Evolutionary conservation across 1,284 basidiomycete species (phyloP).

Genomic region (Cryptococcus sp.): DNA sequence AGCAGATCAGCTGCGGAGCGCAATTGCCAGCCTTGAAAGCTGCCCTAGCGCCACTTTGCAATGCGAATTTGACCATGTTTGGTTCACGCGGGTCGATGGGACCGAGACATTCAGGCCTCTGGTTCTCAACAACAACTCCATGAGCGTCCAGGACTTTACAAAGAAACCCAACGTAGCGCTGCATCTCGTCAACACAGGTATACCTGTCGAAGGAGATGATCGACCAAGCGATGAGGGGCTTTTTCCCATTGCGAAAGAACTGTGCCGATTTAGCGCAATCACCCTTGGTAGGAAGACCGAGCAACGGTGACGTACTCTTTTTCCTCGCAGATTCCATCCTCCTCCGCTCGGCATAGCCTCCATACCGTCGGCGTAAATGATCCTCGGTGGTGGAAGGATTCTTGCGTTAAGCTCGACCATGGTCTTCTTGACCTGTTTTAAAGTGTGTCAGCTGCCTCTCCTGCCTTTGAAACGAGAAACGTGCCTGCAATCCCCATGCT

Average conservation of each 20-base stretch:
- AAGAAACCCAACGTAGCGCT: constrained; percentile 34
- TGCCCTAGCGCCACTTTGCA: constrained; percentile 36
- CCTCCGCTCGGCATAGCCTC: constrained; percentile 24
- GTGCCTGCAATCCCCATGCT: constrained; percentile 51
- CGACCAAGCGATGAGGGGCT: constrained; percentile 47
- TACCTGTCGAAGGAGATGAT: constrained; percentile 45
- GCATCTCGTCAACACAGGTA: constrained; percentile 32
- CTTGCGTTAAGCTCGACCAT: constrained; percentile 50
- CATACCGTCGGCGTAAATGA: constrained; percentile 36
- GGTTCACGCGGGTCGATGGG: constrained; percentile 33
- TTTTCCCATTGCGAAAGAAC: constrained; percentile 40
- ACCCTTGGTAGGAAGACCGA: neutral
- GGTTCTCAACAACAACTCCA: constrained; percentile 38
- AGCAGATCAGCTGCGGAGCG: constrained; percentile 49
- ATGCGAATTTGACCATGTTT: constrained; percentile 12
- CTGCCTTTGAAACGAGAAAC: neutral
- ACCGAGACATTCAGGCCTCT: constrained; percentile 30
- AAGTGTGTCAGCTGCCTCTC: neutral
- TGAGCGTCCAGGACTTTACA: constrained; percentile 21
- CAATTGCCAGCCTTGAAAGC: constrained; percentile 37
- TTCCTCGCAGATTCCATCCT: constrained; percentile 37
- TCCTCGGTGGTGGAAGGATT: constrained; percentile 42
- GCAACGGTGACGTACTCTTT: constrained; percentile 19
- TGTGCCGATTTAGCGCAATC: constrained; percentile 7
- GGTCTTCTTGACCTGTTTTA: constrained; percentile 35